A percentile compares a stretch with the other conserved stretches of the same genome.
Conservation (phyloP, 176 grass and related monocot genomes). For the Cenchrus purpureus region DNA sequence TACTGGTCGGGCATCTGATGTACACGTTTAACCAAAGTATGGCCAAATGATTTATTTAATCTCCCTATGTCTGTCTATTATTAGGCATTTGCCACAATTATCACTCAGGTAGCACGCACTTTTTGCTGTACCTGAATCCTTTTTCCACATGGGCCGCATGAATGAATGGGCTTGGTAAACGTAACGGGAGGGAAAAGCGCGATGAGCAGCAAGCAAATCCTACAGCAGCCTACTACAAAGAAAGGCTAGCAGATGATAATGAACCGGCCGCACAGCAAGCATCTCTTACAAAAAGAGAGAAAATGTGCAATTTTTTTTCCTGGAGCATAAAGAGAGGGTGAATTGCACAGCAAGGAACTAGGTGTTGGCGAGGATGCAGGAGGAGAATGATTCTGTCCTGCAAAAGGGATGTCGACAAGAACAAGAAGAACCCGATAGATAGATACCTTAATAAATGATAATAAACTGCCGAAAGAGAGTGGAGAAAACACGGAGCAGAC, state of each 20-base stretch:
- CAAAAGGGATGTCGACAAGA: neutral
- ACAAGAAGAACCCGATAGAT: neutral
- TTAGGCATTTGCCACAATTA: neutral
- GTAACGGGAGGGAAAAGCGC: neutral
- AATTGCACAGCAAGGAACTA: neutral
- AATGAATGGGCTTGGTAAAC: neutral
- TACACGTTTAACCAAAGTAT: neutral
- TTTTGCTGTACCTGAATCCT: neutral
- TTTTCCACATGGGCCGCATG: neutral
- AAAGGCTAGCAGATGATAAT: neutral
- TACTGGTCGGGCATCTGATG: neutral
- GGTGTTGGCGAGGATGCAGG: neutral
- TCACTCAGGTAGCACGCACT: too few relatives aligned
- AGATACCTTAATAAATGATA: constrained; percentile 3
- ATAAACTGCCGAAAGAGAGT: neutral
- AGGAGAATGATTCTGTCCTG: neutral
- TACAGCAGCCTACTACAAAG: neutral
- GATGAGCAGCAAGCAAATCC: neutral
- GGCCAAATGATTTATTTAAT: neutral
- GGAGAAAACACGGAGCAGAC: neutral
- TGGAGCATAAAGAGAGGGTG: neutral
- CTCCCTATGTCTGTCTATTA: neutral
- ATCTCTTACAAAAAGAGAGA: neutral
- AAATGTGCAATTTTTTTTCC: neutral
- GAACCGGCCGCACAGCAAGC: neutral